phyloP scores from a whole-genome alignment of 352 stramenopile genomes.

The Globisporangium barbulae region DNA sequence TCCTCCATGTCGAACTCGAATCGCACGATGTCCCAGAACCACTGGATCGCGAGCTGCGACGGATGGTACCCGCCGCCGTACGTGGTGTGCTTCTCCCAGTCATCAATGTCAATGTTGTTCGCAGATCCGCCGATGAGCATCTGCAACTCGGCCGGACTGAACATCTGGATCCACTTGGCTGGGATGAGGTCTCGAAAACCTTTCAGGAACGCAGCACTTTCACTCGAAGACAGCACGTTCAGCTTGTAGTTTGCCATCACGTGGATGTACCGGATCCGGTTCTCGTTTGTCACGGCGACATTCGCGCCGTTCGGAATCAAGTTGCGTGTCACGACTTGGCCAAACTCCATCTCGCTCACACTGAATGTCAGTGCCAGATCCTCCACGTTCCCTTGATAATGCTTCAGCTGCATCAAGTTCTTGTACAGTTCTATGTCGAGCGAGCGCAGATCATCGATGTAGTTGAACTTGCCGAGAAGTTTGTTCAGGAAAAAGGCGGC shows the following conservation, averaged over 20 bases:
- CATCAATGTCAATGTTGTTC: conserved; percentile 93
- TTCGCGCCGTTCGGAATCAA: conserved; percentile 87
- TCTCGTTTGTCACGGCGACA: conserved; percentile 90
- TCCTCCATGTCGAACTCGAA: conserved; percentile 82
- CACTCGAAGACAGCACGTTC: conserved; percentile 78
- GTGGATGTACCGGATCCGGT: conserved; percentile 96
- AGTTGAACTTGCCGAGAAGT: conserved; percentile 88
- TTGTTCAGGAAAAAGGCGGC: conserved; percentile 96
- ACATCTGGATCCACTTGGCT: conserved; percentile 77
- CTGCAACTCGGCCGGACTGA: conserved; percentile 91
- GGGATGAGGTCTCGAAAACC: conserved; percentile 79
- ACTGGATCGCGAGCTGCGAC: conserved; percentile 61
- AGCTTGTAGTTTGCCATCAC: conserved; percentile 96
- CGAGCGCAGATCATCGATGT: conserved; percentile 91
- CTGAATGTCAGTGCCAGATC: conserved; percentile 94
- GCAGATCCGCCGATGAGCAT: conserved; percentile 87
- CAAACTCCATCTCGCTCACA: conserved; percentile 79
- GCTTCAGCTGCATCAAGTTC: conserved; percentile 96
- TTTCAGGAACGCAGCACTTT: conserved; percentile 60
- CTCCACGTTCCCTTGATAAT: conserved; percentile 89
- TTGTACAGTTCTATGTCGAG: conserved; percentile 94
- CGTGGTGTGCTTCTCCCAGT: conserved; percentile 90
- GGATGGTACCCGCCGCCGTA: conserved; percentile 96
- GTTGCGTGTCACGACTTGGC: conserved; percentile 45
- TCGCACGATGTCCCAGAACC: conserved; percentile 77